Conservation (phyloP, 768 basidiomycete genomes). For the Pulveroboletus sp. region DNA sequence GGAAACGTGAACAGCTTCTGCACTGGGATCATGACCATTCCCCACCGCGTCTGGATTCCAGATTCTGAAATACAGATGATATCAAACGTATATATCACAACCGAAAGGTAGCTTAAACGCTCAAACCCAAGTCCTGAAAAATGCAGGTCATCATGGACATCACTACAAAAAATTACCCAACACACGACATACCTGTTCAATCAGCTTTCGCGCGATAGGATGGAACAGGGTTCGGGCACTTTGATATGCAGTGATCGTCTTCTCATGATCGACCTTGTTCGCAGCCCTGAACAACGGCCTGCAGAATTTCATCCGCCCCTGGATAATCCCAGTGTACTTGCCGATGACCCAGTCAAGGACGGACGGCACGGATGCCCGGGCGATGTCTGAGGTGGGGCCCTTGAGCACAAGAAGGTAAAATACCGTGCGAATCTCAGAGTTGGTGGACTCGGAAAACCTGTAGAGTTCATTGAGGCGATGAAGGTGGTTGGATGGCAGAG, state of each 20-base stretch:
- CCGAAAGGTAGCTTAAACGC: too few species aligned
- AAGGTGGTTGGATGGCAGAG: constrained; percentile 45
- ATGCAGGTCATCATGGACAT: not conserved
- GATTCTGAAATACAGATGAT: too few species aligned
- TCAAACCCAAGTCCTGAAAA: not conserved
- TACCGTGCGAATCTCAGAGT: constrained; percentile 50
- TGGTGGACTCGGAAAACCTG: constrained; percentile 38
- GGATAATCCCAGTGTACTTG: constrained; percentile 38
- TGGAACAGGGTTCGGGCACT: constrained; percentile 40
- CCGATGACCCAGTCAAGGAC: constrained; percentile 49
- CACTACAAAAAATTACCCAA: not conserved
- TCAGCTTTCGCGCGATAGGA: constrained; percentile 48
- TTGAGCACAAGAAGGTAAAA: constrained; percentile 51
- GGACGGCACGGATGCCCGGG: constrained; percentile 28
- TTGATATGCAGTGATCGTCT: constrained; percentile 36
- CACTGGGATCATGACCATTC: too few species aligned
- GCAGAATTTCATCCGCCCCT: constrained; percentile 58
- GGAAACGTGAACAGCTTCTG: too few species aligned
- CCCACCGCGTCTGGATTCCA: too few species aligned
- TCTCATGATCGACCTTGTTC: constrained; percentile 33
- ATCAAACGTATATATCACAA: too few species aligned
- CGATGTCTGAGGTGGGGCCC: constrained; percentile 33
- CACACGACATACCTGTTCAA: constrained; percentile 41
- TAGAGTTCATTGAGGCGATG: constrained; percentile 44
- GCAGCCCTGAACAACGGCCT: constrained; percentile 43